These are phyloP conservation scores for Serendipita sp. DNA, from an alignment of 768 basidiomycete species.

Conservation along the genomic window DNA sequence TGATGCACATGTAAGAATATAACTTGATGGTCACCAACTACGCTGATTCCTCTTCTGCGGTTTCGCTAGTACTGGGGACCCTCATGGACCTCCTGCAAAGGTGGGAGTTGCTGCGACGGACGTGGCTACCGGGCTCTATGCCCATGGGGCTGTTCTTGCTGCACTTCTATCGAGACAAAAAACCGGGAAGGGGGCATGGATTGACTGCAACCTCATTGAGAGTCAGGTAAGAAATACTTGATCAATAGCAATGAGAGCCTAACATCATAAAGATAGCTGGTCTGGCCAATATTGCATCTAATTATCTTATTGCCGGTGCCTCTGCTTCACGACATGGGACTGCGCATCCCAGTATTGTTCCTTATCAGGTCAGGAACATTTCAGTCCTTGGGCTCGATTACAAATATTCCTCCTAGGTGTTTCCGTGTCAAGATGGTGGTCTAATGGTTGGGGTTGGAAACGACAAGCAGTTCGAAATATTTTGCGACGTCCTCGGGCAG, in stretches of 20 bases:
- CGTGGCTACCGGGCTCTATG: constrained; percentile 59
- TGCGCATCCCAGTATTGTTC: constrained; percentile 83
- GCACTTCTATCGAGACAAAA: constrained; percentile 65
- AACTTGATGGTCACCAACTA: constrained; percentile 8
- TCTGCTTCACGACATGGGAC: constrained; percentile 84
- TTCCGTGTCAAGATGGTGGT: constrained; percentile 73
- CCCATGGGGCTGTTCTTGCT: constrained; percentile 86
- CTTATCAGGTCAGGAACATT: constrained; percentile 44
- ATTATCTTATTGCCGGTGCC: constrained; percentile 74
- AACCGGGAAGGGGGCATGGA: constrained; percentile 78
- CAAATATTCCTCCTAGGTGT: constrained; percentile 21
- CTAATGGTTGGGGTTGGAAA: constrained; percentile 92
- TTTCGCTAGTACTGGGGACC: constrained; percentile 60
- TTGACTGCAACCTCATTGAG: constrained; percentile 88
- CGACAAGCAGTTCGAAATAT: constrained; percentile 64
- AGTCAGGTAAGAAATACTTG: constrained; percentile 42
- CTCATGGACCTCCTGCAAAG: constrained; percentile 71
- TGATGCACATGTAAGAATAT: constrained; percentile 73
- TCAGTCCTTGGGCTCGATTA: constrained; percentile 11
- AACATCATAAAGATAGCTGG: constrained; percentile 51
- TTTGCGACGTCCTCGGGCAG: constrained; percentile 46
- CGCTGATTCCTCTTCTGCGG: constrained; percentile 11
- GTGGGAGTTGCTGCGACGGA: constrained; percentile 94
- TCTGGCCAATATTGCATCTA: constrained; percentile 82
- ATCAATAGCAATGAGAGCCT: too few relatives aligned